Evolutionary conservation across 805 yeast genomes (phyloP), one percentile per base, ranked within the genome.

Genomic region (Diddensiella transvaalensis): DNA sequence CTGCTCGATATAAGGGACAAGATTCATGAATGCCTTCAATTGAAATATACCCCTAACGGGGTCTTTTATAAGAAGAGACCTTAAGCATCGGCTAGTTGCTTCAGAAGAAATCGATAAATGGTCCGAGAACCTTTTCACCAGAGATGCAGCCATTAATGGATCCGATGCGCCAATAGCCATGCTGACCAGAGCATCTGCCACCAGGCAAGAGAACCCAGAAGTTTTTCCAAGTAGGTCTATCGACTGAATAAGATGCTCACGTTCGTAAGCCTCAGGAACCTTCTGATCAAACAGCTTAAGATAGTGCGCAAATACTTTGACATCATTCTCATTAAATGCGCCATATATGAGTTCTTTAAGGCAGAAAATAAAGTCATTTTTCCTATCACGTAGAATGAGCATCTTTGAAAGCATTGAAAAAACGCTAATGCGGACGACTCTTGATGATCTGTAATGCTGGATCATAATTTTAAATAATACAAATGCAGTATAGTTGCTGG

Each of bases 91-190:
- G 19, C 46, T 26, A 21, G 49, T 22, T 4, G 42, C 42, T 11
- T 38, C 26, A 4, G 46, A 22, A 11, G 35, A 18, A 8, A 49
- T 26, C 29, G 22, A 46, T 3, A 17, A 15, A 11, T 19, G 30
- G 4, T 21, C 10, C 5, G 32, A 30, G 18, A 51, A 45, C 36
- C 48, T 8, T 19, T 19, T 30, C 18, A 48, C 40, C n/a, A 43
- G 22, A 3, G 55, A 49, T 8, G 53, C 50, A 10, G 48, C 45
- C 19, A 52, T 36, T n/a, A 52, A 44, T n/a, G 52, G 48, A 19
- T 35, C 18, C 17, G 53, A 48, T 3, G 38, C 21, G 22, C 29
- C 29, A 17, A 52, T 38, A 18, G 47, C 40, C 15, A 48, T 32
- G 4, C 21, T 42, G 15, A 50, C 29, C 18, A 50, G 38, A 15